Base-by-base conservation (phyloP, 768 basidiomycete genomes). In the Tylopilus plumbeoviolaceoides region DNA sequence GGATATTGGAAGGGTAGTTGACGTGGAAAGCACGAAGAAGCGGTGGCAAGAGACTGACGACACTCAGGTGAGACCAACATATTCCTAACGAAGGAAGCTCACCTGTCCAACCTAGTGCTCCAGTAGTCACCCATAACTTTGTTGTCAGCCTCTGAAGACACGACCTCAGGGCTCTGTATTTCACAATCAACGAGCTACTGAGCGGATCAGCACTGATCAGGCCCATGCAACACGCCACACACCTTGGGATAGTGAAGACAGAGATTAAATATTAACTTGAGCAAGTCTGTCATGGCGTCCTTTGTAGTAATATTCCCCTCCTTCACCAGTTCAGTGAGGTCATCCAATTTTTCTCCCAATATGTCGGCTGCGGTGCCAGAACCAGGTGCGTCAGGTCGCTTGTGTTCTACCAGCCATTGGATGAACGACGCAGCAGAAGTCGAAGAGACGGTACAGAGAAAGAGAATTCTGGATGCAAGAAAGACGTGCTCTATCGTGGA, bases 241-340 rank as follows among this genome's bases (percentile, higher is more conserved):
- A 87, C 88, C 75, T 85, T 90, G 5, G 91, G 91, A 68, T 91
- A 93, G 64, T 89, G 87, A 39, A 83, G 67, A 47, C 91, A 73
- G 28, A 95, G 66, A 66, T 95, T 94, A 69, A 91, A 94, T 3
- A 80, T 74, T 44, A 93, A 76, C 64, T 98, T 98, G 51, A 98
- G 77, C 23, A 93, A 65, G 67, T 98, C 94, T 4, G 80, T 78
- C 73, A 88, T 78, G 3, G 93, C 91, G 50, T 91, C 89, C 59
- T 77, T 78, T 28, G 82, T 18, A 4, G 21, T 25, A 7, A 20
- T 18, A 18, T 76, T 63, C 52, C 82, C 78, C 38, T 73, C 69
- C 39, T 82, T 73, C 53, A 87, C 73, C 45, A 69, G 71, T 39
- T 64, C 68, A 4, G 73, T 70, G 28, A 89, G 72, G 30, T 76